Evolutionary conservation across 257 asterid species (phyloP), one percentile per base, ranked within the genome.

Genomic region (Plantago ovata): DNA sequence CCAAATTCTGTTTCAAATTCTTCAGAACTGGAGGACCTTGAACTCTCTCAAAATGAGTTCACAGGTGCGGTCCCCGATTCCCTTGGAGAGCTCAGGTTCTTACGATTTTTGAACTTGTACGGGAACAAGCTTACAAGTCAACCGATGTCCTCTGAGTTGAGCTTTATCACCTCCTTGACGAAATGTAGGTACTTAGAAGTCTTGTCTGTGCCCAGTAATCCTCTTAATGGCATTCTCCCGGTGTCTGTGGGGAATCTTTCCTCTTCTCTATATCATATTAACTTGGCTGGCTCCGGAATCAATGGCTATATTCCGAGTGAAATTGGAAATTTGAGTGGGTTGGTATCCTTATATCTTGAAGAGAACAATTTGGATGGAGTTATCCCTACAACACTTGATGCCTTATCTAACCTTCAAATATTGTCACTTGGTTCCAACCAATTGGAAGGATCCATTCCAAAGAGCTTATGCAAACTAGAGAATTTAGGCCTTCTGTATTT

Each of bases 11-110:
- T 72, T 7, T 32, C 42, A 0, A 54, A 54, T 36, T 54, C 44
- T 54, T 54, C 59, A 4, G 18, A 20, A 42, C 65, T 52, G 65
- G 61, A 4, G 62, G 66, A 19, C 67, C 72, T 9, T 32, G 50
- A 22, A 24, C 39, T 73, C 1, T 10, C 12, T 8, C 3, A 0
- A 2, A 75, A 78, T 51, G n/a, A 58, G 44, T 70, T 77, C 12
- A 61, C 62, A 0, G 79, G 86, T 24, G 16, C 12, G 1, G 47
- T 80, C 57, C 86, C 83, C 2, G 49, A 19, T 32, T 70, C 80
- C 1, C 53, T 77, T 56, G 83, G 77, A 16, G 43, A 71, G 12
- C 56, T 80, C 21, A 60, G 40, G 41, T 42, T 60, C 38, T 55
- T 80, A 18, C 66, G 71, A 22, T 23, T 38, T 15, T 70, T 80